Base-by-base conservation (phyloP, 163 green algal species). In the Chloromonas sp. region DNA sequence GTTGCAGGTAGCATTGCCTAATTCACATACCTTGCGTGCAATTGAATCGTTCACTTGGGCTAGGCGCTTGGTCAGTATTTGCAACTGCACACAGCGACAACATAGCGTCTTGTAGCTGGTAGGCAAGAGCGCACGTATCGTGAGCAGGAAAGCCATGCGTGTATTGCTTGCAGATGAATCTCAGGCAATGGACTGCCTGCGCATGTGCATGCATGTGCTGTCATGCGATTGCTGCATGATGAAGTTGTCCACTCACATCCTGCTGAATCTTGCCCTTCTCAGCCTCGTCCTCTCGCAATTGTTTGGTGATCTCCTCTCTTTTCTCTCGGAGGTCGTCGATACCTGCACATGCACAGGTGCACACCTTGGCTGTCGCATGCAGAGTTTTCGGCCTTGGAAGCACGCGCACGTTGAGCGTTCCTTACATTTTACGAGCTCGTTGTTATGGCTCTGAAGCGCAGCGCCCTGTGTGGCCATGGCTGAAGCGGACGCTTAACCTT, bases 251-350 rank as follows among this genome's bases (percentile, higher is more conserved):
- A 82, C 79, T 3, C 84, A 87, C 71, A 78, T 95, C 93, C 70
- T 92, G 89, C 66, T 94, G 91, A 58, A 96, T 92, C 71, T 95
- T 95, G 0, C 85, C 82, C 87, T 95, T 96, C 81, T 98, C 94
- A 0, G 82, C 83, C 87, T 97, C 94, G 79, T 97, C 95, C 58
- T 95, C 91, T 3, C 87, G 71, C 1, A 97, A 90, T 79, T 92
- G 90, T 78, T 91, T 91, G 0, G 92, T 81, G 1, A 97, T 92
- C 78, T 94, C 89, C 59, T 94, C 92, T 2, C 94, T 88, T 85
- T 95, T 96, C 83, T 96, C 93, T 8, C 92, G 89, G 57, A 98
- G 84, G 79, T 97, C 94, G 84, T 98, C 93, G 58, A 98, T 95
- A 85, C 94, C 93, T 96, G 89, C 71, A 78, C 2, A 14, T 0